A percentile compares a stretch with the other conserved stretches of the same genome.
phyloP scores from a whole-genome alignment of 768 basidiomycete genomes.

The Omphalotus guepiniiformis region DNA sequence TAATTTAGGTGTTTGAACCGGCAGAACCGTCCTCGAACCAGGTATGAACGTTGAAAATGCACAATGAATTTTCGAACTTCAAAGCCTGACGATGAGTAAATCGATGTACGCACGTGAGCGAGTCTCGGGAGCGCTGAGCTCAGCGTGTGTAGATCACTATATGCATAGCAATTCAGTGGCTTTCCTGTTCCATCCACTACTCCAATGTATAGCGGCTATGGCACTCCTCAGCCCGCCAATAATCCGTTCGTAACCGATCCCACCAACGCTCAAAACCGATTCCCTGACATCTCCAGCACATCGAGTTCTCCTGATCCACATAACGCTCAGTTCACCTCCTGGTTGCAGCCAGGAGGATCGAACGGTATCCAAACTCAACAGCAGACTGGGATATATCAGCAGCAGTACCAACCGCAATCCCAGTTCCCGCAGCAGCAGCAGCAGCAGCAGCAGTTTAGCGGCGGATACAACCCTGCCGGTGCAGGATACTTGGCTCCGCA shows the following conservation, averaged over 20 bases:
- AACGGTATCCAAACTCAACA: constrained; percentile 31
- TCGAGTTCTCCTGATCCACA: constrained; percentile 16
- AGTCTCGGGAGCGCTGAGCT: not conserved
- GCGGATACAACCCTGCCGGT: constrained; percentile 6
- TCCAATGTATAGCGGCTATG: constrained; percentile 9
- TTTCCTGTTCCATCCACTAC: no score
- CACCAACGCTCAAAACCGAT: constrained; percentile 46
- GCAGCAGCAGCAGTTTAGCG: constrained; percentile 25
- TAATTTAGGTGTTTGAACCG: no score
- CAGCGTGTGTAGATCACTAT: not conserved
- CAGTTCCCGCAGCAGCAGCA: constrained; percentile 34
- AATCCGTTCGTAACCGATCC: constrained; percentile 68
- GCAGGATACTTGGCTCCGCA: constrained; percentile 27
- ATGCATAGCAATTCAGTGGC: no score
- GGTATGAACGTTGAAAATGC: no score
- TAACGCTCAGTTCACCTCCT: constrained; percentile 34
- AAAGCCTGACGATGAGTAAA: no score
- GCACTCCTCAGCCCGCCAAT: constrained; percentile 30
- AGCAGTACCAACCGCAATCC: constrained; percentile 27
- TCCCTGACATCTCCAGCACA: constrained; percentile 53
- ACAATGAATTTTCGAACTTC: no score
- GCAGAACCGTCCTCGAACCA: no score
- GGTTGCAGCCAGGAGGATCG: constrained; percentile 22
- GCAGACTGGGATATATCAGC: constrained; percentile 18
- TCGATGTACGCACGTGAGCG: no score